Evolutionary conservation across 1,284 basidiomycete species (phyloP).

Genomic region (Cerrena zonata): DNA sequence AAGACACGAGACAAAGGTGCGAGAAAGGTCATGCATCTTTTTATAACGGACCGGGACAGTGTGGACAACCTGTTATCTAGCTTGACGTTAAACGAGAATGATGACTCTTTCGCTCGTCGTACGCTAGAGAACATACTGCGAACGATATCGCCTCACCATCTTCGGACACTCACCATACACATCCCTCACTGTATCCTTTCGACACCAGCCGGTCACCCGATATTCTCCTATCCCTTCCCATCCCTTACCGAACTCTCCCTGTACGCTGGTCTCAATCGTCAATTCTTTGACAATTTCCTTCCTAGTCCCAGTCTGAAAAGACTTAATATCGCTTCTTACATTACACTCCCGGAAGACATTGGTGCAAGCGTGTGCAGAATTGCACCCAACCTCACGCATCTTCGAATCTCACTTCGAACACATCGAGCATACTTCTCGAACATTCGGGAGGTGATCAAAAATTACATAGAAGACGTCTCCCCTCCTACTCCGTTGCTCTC

Average conservation of each 20-base stretch:
- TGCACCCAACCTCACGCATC: not conserved
- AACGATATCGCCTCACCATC: not conserved
- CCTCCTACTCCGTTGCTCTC: not conserved
- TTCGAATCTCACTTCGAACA: not conserved
- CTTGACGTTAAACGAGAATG: not conserved
- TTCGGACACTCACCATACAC: not conserved
- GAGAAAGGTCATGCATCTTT: not conserved
- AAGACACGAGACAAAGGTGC: not conserved
- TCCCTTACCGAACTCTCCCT: not conserved
- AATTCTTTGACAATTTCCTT: not conserved
- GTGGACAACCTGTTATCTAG: not conserved
- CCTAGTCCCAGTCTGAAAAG: not conserved
- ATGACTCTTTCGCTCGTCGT: not conserved
- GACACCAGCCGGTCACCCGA: not conserved
- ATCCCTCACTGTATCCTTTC: not conserved
- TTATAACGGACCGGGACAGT: not conserved
- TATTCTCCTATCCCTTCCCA: not conserved
- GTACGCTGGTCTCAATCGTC: not conserved
- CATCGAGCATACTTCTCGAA: not conserved
- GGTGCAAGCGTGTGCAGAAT: not conserved
- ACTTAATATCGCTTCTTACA: not conserved
- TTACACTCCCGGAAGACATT: not conserved
- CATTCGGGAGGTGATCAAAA: not conserved
- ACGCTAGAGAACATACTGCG: not conserved
- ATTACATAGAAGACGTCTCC: not conserved